Conservation (phyloP, 2,329 filamentous ascomycete genomes). For the Cladosporium sp. region DNA sequence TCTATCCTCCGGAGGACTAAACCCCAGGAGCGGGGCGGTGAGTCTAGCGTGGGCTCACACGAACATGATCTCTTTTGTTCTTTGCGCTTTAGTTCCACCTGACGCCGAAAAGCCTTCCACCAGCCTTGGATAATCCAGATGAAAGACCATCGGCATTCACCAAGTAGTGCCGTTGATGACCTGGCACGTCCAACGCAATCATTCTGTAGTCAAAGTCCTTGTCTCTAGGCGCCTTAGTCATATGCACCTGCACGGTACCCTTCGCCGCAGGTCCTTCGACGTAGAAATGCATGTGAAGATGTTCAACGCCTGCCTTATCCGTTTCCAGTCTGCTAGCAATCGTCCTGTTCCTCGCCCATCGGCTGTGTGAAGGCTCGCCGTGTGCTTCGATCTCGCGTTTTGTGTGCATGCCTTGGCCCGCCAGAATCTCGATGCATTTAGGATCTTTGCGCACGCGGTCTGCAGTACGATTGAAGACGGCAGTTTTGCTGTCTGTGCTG, state of each 20-base stretch:
- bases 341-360: conserved; percentile 66
- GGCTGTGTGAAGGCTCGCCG: conserved; percentile 75
- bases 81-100: conserved; percentile 44
- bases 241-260: conserved; percentile 72
- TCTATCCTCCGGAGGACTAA: too few relatives aligned
- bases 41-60: too few relatives aligned
- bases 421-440: conserved; percentile 68
- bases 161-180: conserved; percentile 59
- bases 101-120: conserved; percentile 57
- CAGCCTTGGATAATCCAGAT: conserved; percentile 30
- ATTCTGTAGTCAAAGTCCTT: conserved; percentile 73
- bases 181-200: conserved; percentile 74
- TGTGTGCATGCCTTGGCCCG: conserved; percentile 52
- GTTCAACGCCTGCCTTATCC: conserved; percentile 71
- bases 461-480: conserved; percentile 83
- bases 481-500: conserved; percentile 75
- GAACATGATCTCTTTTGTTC: neutral
- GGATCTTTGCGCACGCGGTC: conserved; percentile 70
- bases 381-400: conserved; percentile 69
- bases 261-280: conserved; percentile 72
- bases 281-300: conserved; percentile 81
- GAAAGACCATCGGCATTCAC: conserved; percentile 56
- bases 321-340: conserved; percentile 54
- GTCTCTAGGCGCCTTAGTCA: conserved; percentile 64
- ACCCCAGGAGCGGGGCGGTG: too few relatives aligned